Conservation (phyloP, 352 stramenopile genomes). For the Globisporangium ultimum region DNA sequence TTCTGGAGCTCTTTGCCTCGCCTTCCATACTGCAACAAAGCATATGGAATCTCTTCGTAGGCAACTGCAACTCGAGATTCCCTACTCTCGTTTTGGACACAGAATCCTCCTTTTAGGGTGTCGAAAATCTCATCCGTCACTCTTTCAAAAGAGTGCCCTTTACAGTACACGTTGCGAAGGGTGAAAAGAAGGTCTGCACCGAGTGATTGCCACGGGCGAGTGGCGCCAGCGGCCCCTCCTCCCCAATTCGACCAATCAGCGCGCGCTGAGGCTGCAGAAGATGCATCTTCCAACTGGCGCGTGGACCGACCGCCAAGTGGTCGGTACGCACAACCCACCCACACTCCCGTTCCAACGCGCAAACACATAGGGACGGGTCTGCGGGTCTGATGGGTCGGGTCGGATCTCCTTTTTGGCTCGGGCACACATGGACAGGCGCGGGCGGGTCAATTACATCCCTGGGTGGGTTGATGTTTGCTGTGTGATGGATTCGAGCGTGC, state of each 20-base stretch:
- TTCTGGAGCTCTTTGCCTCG: no score
- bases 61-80: no score
- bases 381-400: no score
- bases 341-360: no score
- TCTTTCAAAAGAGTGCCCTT: background rate
- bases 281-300: conserved; percentile 2
- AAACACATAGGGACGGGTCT: no score
- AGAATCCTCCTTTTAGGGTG: background rate
- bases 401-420: no score
- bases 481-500: background rate
- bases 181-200: background rate
- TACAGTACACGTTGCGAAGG: background rate
- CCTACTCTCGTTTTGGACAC: no score
- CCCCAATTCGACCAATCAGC: conserved; percentile 2
- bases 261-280: background rate
- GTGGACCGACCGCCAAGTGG: no score
- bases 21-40: no score
- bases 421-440: no score
- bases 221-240: conserved; percentile 2
- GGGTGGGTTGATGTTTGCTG: background rate
- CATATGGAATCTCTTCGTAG: no score
- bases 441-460: background rate
- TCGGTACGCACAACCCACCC: no score
- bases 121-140: background rate
- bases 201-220: conserved; percentile 2